These are phyloP conservation scores for Nakazawaea ernobii DNA, from an alignment of 805 yeast genomes.

Conservation along the genomic window DNA sequence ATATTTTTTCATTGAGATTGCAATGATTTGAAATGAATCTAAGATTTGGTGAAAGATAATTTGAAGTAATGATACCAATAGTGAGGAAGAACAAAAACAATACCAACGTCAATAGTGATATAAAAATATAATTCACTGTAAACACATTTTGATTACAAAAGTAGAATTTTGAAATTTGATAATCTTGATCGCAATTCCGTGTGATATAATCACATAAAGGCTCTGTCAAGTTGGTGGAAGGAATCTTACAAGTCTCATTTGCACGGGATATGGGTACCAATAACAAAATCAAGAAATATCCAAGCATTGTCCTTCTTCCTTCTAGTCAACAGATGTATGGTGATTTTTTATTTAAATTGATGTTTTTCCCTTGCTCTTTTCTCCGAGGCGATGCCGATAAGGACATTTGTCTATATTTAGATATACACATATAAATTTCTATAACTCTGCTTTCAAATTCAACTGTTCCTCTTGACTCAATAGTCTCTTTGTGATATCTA, in stretches of 20 bases:
- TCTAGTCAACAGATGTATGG: neutral
- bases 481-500: slow-evolving; percentile 53
- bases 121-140: neutral
- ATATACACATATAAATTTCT: neutral
- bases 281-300: neutral
- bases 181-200: neutral
- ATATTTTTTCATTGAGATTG: slow-evolving; percentile 65
- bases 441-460: slow-evolving; percentile 22
- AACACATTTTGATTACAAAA: neutral
- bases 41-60: slow-evolving; percentile 75
- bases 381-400: neutral
- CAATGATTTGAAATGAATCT: slow-evolving; percentile 56
- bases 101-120: slow-evolving; percentile 10
- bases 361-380: neutral
- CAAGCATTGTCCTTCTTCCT: neutral
- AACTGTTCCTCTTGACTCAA: slow-evolving; percentile 31
- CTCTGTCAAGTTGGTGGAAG: neutral
- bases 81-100: slow-evolving; percentile 46
- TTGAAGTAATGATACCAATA: slow-evolving; percentile 77
- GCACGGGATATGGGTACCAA: neutral
- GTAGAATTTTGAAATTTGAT: slow-evolving; percentile 1
- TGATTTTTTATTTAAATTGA: neutral
- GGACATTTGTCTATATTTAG: neutral
- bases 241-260: neutral
- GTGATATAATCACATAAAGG: slow-evolving; percentile 1